Percentiles rank a stretch among this genome's conserved stretches.
Conservation (phyloP, 2,329 filamentous ascomycete genomes). For the Cladorrhinum sp. region DNA sequence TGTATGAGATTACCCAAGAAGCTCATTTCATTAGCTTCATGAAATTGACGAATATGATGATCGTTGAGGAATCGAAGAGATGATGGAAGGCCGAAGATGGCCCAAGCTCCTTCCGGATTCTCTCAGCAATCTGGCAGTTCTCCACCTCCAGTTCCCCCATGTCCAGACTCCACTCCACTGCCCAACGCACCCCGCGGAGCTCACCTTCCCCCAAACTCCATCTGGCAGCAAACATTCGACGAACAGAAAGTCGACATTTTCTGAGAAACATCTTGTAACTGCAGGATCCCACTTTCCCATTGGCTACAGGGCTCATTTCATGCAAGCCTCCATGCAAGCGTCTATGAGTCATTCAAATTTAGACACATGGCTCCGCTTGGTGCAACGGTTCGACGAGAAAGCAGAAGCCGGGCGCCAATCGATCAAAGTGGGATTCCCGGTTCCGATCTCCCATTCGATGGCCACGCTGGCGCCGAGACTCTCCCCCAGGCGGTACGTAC, state of each 20-base stretch:
- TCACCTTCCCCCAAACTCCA: conserved; percentile 5
- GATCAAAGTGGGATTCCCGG: conserved; percentile 9
- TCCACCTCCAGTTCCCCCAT: not conserved
- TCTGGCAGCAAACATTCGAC: conserved; percentile 2
- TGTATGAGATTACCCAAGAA: no score
- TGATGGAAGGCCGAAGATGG: not conserved
- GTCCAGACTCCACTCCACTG: no score
- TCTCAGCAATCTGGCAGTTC: not conserved
- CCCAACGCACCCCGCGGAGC: conserved; percentile 15
- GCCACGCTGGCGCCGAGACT: conserved; percentile 15
- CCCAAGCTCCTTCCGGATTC: not conserved
- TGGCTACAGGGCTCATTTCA: conserved; percentile 17
- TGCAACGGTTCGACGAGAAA: conserved; percentile 9
- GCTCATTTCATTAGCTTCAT: not conserved
- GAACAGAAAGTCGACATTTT: conserved; percentile 17
- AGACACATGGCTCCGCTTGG: conserved; percentile 31
- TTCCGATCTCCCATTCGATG: conserved; percentile 12
- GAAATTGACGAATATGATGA: not conserved
- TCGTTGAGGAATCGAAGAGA: not conserved
- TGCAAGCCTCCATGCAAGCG: conserved; percentile 27
- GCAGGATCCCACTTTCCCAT: conserved; percentile 20
- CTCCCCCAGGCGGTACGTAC: conserved; percentile 5
- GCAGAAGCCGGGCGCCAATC: conserved; percentile 19
- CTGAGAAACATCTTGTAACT: conserved; percentile 25
- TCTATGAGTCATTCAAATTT: conserved; percentile 36